phyloP scores from a whole-genome alignment of 306 rosid genomes.

The Potentilla sterilis region DNA sequence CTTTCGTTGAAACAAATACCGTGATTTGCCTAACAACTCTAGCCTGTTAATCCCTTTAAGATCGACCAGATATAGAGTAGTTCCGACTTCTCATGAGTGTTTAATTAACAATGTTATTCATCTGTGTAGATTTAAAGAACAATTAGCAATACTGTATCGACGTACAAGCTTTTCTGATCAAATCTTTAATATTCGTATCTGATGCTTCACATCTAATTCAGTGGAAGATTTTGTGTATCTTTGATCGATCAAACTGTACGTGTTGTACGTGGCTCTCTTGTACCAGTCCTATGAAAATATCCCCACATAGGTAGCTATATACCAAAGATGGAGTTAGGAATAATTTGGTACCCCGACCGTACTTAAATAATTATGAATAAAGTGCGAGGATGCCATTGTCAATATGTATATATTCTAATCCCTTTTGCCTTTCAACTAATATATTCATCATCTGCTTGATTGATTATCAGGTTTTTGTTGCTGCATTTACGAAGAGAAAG shows the following conservation, averaged over 20 bases:
- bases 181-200: neutral
- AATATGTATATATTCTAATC: neutral
- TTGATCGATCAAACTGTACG: neutral
- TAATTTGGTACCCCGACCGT: constrained; percentile 18
- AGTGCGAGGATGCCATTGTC: neutral
- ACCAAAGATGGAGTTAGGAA: neutral
- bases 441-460: neutral
- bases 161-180: too few species aligned
- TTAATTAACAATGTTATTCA: neutral
- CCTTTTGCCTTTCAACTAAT: neutral
- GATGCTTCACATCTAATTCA: neutral
- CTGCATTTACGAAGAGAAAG: constrained; percentile 58
- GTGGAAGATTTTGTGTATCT: neutral
- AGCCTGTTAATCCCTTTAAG: neutral
- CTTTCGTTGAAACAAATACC: neutral
- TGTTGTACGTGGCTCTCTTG: neutral
- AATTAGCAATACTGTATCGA: neutral
- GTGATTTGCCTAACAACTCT: constrained; percentile 2
- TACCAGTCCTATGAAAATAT: neutral
- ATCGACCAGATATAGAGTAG: neutral
- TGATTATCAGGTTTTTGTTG: constrained; percentile 49
- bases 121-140: neutral
- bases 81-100: neutral
- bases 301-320: neutral
- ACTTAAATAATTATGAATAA: neutral